Evolutionary conservation across 2,329 filamentous ascomycete genomes (phyloP).

Genomic region (Verruconis gallopava): DNA sequence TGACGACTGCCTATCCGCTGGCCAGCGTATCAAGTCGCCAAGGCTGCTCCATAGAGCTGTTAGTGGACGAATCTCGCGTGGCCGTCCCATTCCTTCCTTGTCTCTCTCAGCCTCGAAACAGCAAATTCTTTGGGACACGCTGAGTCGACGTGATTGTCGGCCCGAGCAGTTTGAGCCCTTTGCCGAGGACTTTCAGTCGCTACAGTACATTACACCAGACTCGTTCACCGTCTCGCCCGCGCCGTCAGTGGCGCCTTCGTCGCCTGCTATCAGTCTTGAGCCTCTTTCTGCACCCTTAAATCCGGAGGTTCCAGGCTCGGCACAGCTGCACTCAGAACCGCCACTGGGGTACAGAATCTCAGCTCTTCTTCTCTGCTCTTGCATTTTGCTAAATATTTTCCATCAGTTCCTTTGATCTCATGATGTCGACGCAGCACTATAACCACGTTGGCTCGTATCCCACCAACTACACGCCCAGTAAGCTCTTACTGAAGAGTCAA

Average conservation of each 20-base stretch:
- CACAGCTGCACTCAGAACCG: no score
- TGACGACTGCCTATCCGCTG: background rate
- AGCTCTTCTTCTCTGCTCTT: no score
- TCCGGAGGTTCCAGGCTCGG: no score
- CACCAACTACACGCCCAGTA: constrained; percentile 11
- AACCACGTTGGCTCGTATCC: constrained; percentile 23
- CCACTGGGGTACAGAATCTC: no score
- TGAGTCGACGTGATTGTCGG: constrained; percentile 1
- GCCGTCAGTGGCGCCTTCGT: background rate
- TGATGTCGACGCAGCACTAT: constrained; percentile 28
- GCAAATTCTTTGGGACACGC: background rate
- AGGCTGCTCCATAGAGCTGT: constrained; percentile 2
- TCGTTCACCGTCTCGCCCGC: background rate
- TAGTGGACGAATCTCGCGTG: constrained; percentile 1
- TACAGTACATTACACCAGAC: constrained; percentile 1
- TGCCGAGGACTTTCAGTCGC: background rate
- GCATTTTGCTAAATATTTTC: no score
- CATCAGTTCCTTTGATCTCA: constrained; percentile 27
- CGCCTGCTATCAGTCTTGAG: background rate
- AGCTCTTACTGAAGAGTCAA: no score
- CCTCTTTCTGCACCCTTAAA: no score
- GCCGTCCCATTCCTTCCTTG: background rate
- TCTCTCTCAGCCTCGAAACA: background rate
- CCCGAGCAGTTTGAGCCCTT: background rate
- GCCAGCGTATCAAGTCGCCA: background rate